Base-by-base conservation (phyloP, 2,329 filamentous ascomycete species). In the Salinomyces thailandicus region DNA sequence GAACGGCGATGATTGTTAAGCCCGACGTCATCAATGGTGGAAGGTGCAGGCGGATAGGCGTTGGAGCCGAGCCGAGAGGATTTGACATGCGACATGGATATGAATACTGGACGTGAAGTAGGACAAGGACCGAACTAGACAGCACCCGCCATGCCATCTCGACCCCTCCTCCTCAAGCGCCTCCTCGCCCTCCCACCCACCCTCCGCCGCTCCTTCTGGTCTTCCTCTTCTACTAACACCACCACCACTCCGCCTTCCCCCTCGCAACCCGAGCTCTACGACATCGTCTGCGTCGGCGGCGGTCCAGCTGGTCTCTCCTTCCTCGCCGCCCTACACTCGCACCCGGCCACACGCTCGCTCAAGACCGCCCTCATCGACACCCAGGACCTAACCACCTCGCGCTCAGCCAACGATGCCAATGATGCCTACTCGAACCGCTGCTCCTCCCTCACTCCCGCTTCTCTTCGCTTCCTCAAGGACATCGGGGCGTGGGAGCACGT, bases 241-340 rank as follows among this genome's bases (percentile, higher is more conserved):
- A 20, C 46, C 15, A 20, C 39, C n/a, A 16, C 38, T 4, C 26
- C 26, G 16, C n/a, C n/a, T n/a, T n/a, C n/a, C n/a, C n/a, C n/a
- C n/a, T n/a, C n/a, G n/a, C 35, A 37, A 17, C 75, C 77, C 8
- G 83, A 93, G 47, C 78, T 94, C 52, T 95, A 91, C 66, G 86
- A 94, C 72, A 81, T 94, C 19, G 85, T 94, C 44, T 91, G 85
- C 52, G 81, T 94, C 36, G 86, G 86, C 43, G 87, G 86, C 43
- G 86, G 87, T 4, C 86, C 87, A 16, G 86, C 86, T 30, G 89
- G 89, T 37, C 69, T 98, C 39, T 93, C 85, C 53, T 72, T 93
- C 19, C 64, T 53, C 19, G 50, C 53, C 2, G 55, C 56, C n/a
- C 49, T 70, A 30, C 53, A 64, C 36, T 50, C 56, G 4, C 44